Percentiles rank a stretch among this genome's conserved stretches.
These are phyloP conservation scores for Yarrowia yakushimensis DNA, from an alignment of 805 yeast species.

Conservation along the genomic window DNA sequence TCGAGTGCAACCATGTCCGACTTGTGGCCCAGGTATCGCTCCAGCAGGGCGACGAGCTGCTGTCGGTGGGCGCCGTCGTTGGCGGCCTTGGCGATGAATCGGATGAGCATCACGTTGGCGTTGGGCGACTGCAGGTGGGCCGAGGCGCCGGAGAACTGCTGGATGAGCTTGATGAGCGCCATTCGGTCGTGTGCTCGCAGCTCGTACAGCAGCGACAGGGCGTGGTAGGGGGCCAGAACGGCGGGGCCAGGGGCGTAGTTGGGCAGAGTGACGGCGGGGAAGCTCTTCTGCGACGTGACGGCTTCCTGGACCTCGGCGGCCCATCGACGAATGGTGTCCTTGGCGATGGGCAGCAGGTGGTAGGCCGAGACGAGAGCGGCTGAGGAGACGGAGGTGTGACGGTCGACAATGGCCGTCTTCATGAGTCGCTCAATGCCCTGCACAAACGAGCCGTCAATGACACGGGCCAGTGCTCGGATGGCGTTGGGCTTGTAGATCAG, in stretches of 20 bases:
- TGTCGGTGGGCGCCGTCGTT: slow-evolving; percentile 64
- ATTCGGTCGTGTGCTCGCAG: slow-evolving; percentile 87
- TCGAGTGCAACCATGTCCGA: slow-evolving; percentile 89
- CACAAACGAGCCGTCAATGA: slow-evolving; percentile 78
- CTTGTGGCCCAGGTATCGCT: slow-evolving; percentile 70
- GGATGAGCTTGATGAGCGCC: slow-evolving; percentile 88
- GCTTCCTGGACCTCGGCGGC: slow-evolving; percentile 92
- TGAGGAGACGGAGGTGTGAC: slow-evolving; percentile 78
- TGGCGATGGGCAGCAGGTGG: slow-evolving; percentile 83
- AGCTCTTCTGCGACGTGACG: slow-evolving; percentile 55
- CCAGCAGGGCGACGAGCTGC: slow-evolving; percentile 60
- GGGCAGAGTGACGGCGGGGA: slow-evolving; percentile 32
- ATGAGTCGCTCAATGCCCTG: slow-evolving; percentile 89
- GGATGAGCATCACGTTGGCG: slow-evolving; percentile 80
- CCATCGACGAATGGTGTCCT: slow-evolving; percentile 90
- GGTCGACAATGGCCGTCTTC: slow-evolving; percentile 89
- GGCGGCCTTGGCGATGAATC: slow-evolving; percentile 71
- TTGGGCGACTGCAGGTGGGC: slow-evolving; percentile 68
- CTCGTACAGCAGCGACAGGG: slow-evolving; percentile 83
- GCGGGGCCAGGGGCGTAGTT: slow-evolving; percentile 43
- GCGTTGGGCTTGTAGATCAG: slow-evolving; percentile 89
- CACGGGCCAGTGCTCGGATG: slow-evolving; percentile 83
- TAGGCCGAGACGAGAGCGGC: slow-evolving; percentile 94
- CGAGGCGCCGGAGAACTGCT: slow-evolving; percentile 59
- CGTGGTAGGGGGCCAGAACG: slow-evolving; percentile 91